These are phyloP conservation scores for Fonsecaea pedrosoi DNA, from an alignment of 2,329 filamentous ascomycete species.

Conservation along the genomic window DNA sequence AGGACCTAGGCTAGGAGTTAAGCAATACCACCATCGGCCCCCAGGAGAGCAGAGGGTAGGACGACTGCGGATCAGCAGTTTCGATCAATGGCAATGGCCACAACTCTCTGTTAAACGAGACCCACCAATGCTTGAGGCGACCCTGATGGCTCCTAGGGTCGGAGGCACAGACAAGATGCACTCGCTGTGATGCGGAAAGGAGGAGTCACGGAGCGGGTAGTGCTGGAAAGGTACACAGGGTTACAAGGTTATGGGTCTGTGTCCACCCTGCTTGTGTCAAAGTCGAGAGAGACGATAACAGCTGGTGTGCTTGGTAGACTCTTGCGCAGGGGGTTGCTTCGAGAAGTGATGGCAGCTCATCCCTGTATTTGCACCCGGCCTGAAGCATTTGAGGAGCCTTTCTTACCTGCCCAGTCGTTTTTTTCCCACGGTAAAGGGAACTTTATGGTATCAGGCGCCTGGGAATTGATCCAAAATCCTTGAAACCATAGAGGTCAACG, in stretches of 20 bases:
- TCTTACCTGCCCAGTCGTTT: not conserved
- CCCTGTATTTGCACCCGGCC: not conserved
- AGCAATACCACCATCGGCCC: not conserved
- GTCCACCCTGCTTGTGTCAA: not conserved
- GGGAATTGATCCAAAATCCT: not conserved
- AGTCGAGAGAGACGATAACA: not conserved
- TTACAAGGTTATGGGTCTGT: not conserved
- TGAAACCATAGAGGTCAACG: not conserved
- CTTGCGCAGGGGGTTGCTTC: not conserved
- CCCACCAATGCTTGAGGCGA: not conserved
- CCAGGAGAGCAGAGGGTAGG: not conserved
- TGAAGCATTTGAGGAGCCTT: not conserved
- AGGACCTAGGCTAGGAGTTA: constrained; percentile 5
- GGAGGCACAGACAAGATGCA: not conserved
- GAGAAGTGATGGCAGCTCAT: not conserved
- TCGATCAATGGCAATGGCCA: not conserved
- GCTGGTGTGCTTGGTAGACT: not conserved
- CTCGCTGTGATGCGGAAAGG: not conserved
- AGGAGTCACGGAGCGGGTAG: not conserved
- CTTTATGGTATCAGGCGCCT: not conserved
- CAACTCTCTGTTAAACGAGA: not conserved
- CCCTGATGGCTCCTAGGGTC: not conserved
- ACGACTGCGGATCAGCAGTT: not conserved
- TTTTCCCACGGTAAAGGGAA: not conserved
- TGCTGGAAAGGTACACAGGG: not conserved